Conservation (phyloP, 1,139 yeast genomes). For the Pichia sp. region DNA sequence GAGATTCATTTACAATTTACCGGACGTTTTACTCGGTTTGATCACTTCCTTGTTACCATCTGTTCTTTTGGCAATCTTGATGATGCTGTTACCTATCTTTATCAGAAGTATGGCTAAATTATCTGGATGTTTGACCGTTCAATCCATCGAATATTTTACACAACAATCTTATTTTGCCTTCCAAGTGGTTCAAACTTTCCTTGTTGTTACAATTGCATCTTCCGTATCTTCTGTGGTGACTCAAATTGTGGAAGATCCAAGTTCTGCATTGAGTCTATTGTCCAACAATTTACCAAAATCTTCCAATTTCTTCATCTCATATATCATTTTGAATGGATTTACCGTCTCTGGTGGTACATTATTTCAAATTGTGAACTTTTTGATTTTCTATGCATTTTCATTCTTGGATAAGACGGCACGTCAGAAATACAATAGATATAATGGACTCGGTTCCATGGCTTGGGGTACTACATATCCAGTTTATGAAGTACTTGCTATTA, state of each 20-base stretch:
- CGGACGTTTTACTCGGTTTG: constrained; percentile 44
- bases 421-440: constrained; percentile 39
- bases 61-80: constrained; percentile 47
- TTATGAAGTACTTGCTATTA: constrained; percentile 68
- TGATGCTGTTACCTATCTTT: constrained; percentile 70
- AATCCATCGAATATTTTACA: constrained; percentile 70
- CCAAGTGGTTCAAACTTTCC: constrained; percentile 70
- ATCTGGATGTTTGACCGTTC: constrained; percentile 64
- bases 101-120: constrained; percentile 67
- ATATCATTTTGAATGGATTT: constrained; percentile 63
- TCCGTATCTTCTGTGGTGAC: constrained; percentile 65
- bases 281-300: constrained; percentile 77
- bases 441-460: constrained; percentile 2
- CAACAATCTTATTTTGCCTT: constrained; percentile 76
- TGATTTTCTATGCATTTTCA: constrained; percentile 44
- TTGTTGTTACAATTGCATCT: constrained; percentile 80
- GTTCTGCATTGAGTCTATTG: constrained; percentile 59
- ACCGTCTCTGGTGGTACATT: constrained; percentile 64
- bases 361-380: constrained; percentile 32
- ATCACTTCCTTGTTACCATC: constrained; percentile 58
- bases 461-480: constrained; percentile 82
- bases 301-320: constrained; percentile 74
- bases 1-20: constrained; percentile 44
- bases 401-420: constrained; percentile 46
- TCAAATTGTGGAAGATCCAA: constrained; percentile 62